Base-by-base conservation (phyloP, 192 early-diverging fungal species). In the Dimargaris xerosporica region DNA sequence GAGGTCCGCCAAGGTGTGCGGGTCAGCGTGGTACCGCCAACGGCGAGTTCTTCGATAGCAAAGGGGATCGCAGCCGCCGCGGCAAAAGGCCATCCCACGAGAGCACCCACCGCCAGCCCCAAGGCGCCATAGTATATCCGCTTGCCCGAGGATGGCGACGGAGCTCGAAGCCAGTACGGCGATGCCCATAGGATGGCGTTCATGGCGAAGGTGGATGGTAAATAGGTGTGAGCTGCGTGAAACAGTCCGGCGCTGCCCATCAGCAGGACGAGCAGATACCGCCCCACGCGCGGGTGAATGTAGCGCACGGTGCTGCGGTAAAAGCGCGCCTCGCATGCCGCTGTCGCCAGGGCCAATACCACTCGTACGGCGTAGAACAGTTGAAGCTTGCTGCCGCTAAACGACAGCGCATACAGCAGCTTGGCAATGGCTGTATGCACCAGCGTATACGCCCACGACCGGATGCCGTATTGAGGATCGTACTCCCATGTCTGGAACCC, bases 401-500 rank as follows among this genome's bases (percentile, higher is more conserved):
- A 65, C 61, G 71, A 66, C 48, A 76, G 66, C 15, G 80, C 54
- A 19, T 74, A 75, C 42, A 80, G 30, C 31, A 78, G 28, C 56
- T 68, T 65, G 2, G 71, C 75, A 28, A 82, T 29, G 15, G 67
- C 21, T 11, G 82, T 72, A 70, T 93, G 81, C 5, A 85, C 19
- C 3, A 66, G 67, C 26, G 90, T 75, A 69, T 88, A 96, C 6
- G 76, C 79, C 81, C 88, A 99, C 15, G 90, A 93, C 39, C 94
- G 80, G 47, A 99, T 86, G 11, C 87, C 82, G 64, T 78, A 93
- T n/a, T 85, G 66, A 16, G 91, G 89, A 3, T 89, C 85, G 67
- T 96, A 96, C 68, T 98, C 96, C 96, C 96, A 98, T 12, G 96
- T 96, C 71, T 96, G 88, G 53, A 91, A 78, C 59, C 94, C 96